Percentiles rank a stretch among this genome's conserved stretches.
phyloP scores from a whole-genome alignment of 2,329 filamentous ascomycete genomes.

The Endothia cerciana region DNA sequence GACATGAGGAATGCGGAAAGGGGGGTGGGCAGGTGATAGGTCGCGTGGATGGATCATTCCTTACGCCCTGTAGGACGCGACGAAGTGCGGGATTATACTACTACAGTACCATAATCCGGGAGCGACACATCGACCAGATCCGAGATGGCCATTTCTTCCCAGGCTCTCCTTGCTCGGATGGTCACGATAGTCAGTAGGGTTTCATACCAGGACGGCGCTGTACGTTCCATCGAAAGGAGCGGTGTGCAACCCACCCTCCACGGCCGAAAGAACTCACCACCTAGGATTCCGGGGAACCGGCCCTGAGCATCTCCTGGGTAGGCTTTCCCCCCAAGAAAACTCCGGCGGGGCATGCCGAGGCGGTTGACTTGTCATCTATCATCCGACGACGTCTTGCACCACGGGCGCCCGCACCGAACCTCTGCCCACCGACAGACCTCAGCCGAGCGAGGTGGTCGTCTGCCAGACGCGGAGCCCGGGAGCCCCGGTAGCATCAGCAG shows the following conservation, averaged over 20 bases:
- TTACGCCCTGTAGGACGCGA: neutral
- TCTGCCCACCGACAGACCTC: neutral
- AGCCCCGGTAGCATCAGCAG: neutral
- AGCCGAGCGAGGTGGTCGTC: too few relatives aligned
- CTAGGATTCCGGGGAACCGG: neutral
- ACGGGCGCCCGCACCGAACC: neutral
- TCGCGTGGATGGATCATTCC: neutral
- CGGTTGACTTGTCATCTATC: neutral
- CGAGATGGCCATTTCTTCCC: neutral
- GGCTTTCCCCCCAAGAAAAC: neutral
- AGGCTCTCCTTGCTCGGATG: neutral
- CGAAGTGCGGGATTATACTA: neutral
- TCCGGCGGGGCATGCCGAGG: neutral
- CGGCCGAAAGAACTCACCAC: neutral
- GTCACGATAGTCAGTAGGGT: neutral
- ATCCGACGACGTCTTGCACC: neutral
- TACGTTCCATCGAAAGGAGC: neutral
- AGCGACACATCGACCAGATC: neutral
- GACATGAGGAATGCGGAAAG: neutral
- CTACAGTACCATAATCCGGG: neutral
- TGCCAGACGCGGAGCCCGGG: too few relatives aligned
- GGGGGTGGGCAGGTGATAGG: neutral
- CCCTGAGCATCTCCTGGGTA: neutral
- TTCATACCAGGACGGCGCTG: neutral
- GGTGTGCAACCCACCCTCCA: slow-evolving; percentile 1